These are phyloP conservation scores for Erucastrum elatum DNA, from an alignment of 345 rosid species.

Conservation along the genomic window DNA sequence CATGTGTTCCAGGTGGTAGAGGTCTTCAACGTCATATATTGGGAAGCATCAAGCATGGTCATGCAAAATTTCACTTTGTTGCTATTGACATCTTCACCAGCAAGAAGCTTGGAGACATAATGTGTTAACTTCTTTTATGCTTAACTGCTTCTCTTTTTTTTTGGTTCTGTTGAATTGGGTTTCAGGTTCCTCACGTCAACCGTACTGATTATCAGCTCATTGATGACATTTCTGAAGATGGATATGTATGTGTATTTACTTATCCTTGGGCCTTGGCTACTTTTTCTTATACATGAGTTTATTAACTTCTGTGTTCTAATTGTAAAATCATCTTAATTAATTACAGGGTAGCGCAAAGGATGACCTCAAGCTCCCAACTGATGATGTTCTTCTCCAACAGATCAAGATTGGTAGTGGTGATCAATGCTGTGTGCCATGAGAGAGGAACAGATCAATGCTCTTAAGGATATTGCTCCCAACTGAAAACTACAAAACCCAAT, in stretches of 20 bases:
- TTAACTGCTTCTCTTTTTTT: background rate
- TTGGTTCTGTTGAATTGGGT: too few relatives aligned
- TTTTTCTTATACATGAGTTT: background rate
- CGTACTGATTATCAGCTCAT: too few relatives aligned
- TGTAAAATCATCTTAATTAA: background rate
- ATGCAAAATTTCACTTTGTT: constrained; percentile 85
- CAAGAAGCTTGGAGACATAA: constrained; percentile 71
- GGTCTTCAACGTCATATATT: constrained; percentile 76
- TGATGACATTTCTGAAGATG: background rate
- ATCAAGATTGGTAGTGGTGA: constrained; percentile 66
- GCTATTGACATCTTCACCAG: constrained; percentile 74
- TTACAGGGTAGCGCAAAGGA: constrained; percentile 70
- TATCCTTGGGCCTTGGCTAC: background rate
- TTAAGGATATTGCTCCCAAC: constrained; percentile 76
- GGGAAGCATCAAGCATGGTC: constrained; percentile 62
- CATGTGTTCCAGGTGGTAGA: constrained; percentile 58
- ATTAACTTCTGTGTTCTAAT: background rate
- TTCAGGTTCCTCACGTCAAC: too few relatives aligned
- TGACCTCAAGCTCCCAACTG: constrained; percentile 74
- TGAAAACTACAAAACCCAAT: background rate
- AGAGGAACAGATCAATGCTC: constrained; percentile 76
- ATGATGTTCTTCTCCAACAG: constrained; percentile 62
- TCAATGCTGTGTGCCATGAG: constrained; percentile 85
- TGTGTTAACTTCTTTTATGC: background rate
- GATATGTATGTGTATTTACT: background rate